Evolutionary conservation across 805 yeast genomes (phyloP).

Genomic region (baker's yeast (Saccharomyces cerevisiae)): DNA sequence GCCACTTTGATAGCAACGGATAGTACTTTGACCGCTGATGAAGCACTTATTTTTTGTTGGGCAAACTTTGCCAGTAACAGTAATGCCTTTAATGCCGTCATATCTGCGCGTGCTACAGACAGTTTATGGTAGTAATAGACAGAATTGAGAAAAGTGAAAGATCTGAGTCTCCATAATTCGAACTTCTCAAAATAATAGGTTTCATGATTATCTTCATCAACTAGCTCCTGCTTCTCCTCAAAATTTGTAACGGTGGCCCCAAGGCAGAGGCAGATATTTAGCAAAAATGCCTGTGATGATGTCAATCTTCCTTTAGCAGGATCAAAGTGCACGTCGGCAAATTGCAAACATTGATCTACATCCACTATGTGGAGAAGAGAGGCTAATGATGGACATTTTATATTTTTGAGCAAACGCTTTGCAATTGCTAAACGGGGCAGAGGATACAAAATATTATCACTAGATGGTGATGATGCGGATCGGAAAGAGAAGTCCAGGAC

Average conservation of each 20-base stretch:
- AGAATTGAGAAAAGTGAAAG: constrained; percentile 29
- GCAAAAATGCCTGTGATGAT: constrained; percentile 10
- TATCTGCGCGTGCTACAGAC: constrained; percentile 38
- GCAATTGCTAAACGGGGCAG: constrained; percentile 5
- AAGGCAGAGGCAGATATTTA: constrained; percentile 9
- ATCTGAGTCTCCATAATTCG: constrained; percentile 15
- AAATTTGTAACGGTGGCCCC: constrained; percentile 8
- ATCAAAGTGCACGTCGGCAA: constrained; percentile 6
- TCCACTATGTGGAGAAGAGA: constrained; percentile 4
- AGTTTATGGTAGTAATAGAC: constrained; percentile 39
- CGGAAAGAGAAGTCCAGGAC: constrained; percentile 8
- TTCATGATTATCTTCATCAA: constrained; percentile 7
- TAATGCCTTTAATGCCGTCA: constrained; percentile 42
- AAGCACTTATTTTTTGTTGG: constrained; percentile 31
- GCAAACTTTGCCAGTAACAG: constrained; percentile 35
- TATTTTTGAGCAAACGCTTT: constrained; percentile 7
- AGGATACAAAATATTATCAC: constrained; percentile 4
- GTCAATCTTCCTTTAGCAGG: constrained; percentile 3
- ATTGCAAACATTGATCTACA: background rate
- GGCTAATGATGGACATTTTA: constrained; percentile 1
- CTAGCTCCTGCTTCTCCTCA: constrained; percentile 8
- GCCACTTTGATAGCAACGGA: constrained; percentile 43
- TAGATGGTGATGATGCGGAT: constrained; percentile 1
- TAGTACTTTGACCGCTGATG: constrained; percentile 34
- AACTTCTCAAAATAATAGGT: background rate